Evolutionary conservation across 805 yeast genomes (phyloP), one percentile per base, ranked within the genome.

Genomic region (Zygotorulaspora sp.): DNA sequence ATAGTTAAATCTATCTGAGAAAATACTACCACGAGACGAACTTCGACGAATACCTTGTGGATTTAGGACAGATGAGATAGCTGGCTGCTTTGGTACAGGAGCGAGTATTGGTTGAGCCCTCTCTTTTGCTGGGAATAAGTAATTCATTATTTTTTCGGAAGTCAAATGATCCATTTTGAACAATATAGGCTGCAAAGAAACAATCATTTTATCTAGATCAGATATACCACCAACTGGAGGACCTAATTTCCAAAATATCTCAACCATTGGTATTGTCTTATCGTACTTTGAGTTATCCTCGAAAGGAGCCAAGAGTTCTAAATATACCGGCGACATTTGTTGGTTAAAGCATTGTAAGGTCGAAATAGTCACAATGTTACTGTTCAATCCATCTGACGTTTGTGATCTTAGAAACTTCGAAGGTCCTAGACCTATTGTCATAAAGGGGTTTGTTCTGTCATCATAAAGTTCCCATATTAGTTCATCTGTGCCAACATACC

Each of bases 211-310:
- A 27, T 71, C 72, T 53, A 80, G 63, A 19, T 77, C 71, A 0
- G 72, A 57, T 15, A 80, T 80, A 6, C 88, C 88, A 8, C 85
- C 86, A 18, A 80, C 75, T 0, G 83, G 77, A 5, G 68, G 69
- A 17, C 74, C 62, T 66, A 75, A 63, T 11, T 66, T 63, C 88
- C 87, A 80, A 9, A 63, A 61, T 9, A 71, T 54, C 32, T 59
- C 57, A 11, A 66, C 58, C 61, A 71, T 56, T 2, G 74, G 69
- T 10, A 43, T 46, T 19, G 62, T 56, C 2, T 32, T 39, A 30
- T 43, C 54, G 45, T 49, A 50, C 3, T 34, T 45, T 25, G 40
- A 43, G 32, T 42, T 47, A 2, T 40, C 50, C 21, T 49, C 52
- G 40, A 49, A 67, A 1, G 79, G 75, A 0, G 74, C 60, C 8